These are phyloP conservation scores for Leccinum uliginosum DNA, from an alignment of 768 basidiomycete species.

Conservation along the genomic window DNA sequence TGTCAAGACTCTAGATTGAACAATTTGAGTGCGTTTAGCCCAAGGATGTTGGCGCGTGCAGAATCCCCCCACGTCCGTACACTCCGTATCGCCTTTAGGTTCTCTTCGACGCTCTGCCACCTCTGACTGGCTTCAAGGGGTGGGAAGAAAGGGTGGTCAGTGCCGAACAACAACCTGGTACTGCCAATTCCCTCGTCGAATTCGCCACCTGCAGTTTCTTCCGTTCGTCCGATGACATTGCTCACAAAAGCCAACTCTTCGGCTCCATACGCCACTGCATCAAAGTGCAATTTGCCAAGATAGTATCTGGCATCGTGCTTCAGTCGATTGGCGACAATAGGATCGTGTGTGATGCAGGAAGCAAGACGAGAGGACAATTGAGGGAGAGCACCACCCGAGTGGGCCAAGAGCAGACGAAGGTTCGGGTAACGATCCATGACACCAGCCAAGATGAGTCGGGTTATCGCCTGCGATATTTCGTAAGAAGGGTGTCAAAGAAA, in stretches of 20 bases:
- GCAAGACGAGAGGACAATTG: conserved; percentile 81
- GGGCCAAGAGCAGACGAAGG: conserved; percentile 76
- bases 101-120: conserved; percentile 85
- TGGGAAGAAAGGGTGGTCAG: conserved; percentile 91
- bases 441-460: conserved; percentile 78
- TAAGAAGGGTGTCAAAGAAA: conserved; percentile 6
- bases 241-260: conserved; percentile 81
- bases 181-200: conserved; percentile 42
- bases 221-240: conserved; percentile 61
- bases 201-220: conserved; percentile 29
- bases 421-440: conserved; percentile 74
- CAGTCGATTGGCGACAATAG: conserved; percentile 66
- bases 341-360: conserved; percentile 84
- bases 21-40: conserved; percentile 67
- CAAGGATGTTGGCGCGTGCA: conserved; percentile 60
- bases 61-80: conserved; percentile 33
- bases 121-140: conserved; percentile 63
- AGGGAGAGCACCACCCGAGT: conserved; percentile 83
- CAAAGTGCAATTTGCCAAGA: conserved; percentile 73
- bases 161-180: conserved; percentile 70
- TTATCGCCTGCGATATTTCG: conserved; percentile 47
- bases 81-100: conserved; percentile 68
- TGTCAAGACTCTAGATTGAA: conserved; percentile 46
- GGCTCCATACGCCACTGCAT: conserved; percentile 85
- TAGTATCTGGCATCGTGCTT: conserved; percentile 83